A percentile compares a stretch with the other conserved stretches of the same genome.
Conservation (phyloP, 1,139 yeast genomes). For the Sugiyamaella paludigena region DNA sequence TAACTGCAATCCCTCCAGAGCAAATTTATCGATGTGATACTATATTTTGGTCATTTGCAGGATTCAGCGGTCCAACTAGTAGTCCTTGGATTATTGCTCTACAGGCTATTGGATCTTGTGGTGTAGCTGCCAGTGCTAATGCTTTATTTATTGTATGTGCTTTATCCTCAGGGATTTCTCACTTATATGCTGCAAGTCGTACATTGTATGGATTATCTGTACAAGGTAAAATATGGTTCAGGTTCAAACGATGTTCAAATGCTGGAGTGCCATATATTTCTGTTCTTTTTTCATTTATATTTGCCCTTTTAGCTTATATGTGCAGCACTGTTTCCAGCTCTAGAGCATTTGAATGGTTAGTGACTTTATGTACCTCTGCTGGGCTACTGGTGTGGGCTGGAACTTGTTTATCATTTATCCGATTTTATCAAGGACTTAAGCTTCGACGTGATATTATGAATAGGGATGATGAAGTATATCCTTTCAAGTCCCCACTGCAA, state of each 20-base stretch:
- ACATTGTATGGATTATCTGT: constrained; percentile 73
- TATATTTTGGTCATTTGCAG: constrained; percentile 33
- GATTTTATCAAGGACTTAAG: constrained; percentile 69
- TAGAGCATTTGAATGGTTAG: constrained; percentile 62
- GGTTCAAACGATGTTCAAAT: constrained; percentile 58
- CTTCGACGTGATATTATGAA: constrained; percentile 41
- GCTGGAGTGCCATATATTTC: constrained; percentile 73
- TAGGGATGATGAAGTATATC: constrained; percentile 47
- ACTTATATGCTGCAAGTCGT: constrained; percentile 73
- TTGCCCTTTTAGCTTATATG: constrained; percentile 60
- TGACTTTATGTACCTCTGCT: constrained; percentile 64
- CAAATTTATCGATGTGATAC: constrained; percentile 20
- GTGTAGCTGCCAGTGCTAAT: constrained; percentile 59
- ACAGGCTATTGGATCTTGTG: constrained; percentile 65
- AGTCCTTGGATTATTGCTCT: constrained; percentile 72
- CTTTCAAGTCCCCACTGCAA: constrained; percentile 73
- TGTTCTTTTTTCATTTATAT: constrained; percentile 58
- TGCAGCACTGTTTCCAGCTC: constrained; percentile 60
- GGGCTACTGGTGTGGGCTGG: constrained; percentile 80
- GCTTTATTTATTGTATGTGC: constrained; percentile 73
- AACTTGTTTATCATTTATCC: constrained; percentile 67
- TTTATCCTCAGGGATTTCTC: constrained; percentile 72
- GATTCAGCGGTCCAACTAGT: constrained; percentile 22
- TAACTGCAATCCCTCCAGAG: constrained; percentile 33
- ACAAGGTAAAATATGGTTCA: constrained; percentile 64